A percentile compares a stretch with the other conserved stretches of the same genome.
Evolutionary conservation across 202 grass and related monocot genomes (phyloP).

Genomic region (Tripidium arundinaceum): DNA sequence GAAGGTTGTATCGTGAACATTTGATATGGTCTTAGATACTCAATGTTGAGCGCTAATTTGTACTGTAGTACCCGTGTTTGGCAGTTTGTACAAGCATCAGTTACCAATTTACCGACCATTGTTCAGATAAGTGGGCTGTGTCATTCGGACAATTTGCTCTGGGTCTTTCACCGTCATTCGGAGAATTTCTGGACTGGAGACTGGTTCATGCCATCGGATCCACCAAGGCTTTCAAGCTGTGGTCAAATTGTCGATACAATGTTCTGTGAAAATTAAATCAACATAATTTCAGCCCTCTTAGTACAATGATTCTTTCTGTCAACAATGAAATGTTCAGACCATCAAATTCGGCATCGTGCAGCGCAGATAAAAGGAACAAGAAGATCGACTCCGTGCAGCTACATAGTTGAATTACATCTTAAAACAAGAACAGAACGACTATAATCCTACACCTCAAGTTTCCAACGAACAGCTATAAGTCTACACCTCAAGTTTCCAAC

Average conservation of each 20-base stretch:
- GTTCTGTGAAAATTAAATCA: no score
- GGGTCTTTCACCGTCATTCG: neutral
- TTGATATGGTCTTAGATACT: neutral
- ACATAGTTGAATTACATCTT: neutral
- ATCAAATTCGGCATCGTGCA: no score
- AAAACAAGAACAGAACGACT: conserved; percentile 13
- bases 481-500: no score
- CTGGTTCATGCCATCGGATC: neutral
- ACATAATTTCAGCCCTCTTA: neutral
- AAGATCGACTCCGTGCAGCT: neutral
- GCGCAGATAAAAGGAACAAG: no score
- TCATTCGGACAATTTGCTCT: neutral
- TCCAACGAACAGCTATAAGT: no score
- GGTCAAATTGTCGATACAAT: neutral
- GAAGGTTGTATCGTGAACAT: neutral
- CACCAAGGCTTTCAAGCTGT: no score
- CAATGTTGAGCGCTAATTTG: neutral
- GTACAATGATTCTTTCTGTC: neutral
- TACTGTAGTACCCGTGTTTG: neutral
- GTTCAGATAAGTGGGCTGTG: neutral
- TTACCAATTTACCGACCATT: neutral
- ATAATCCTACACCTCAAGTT: conserved; percentile 21
- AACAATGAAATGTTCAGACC: neutral
- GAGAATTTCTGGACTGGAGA: no score
- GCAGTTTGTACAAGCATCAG: neutral